phyloP scores from a whole-genome alignment of 768 basidiomycete species.

The Xanthoconium purpureum region DNA sequence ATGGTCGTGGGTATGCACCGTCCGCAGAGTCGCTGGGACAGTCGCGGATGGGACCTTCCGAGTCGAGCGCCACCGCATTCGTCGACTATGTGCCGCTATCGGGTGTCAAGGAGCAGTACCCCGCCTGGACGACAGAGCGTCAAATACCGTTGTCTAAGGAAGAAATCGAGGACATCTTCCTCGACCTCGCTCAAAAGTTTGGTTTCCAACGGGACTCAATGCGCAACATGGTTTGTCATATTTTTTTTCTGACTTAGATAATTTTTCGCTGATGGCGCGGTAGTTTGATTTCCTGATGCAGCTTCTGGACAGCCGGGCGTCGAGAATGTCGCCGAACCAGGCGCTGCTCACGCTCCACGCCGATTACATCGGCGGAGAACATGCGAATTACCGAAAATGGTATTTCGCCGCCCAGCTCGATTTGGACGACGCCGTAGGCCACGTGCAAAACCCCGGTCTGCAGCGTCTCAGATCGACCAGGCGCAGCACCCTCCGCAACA shows the following conservation, averaged over 20 bases:
- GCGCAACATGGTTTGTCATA: slow-evolving; percentile 81
- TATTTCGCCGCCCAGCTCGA: slow-evolving; percentile 99
- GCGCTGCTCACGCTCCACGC: slow-evolving; percentile 94
- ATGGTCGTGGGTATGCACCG: slow-evolving; percentile 62
- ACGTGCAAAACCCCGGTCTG: slow-evolving; percentile 87
- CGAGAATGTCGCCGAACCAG: slow-evolving; percentile 95
- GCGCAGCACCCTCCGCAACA: slow-evolving; percentile 53
- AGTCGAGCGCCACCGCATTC: slow-evolving; percentile 69
- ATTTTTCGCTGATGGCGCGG: not conserved
- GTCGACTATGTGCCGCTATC: slow-evolving; percentile 55
- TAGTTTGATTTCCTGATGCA: slow-evolving; percentile 99
- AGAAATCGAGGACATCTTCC: slow-evolving; percentile 97
- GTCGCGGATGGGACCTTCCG: slow-evolving; percentile 57
- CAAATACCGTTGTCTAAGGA: slow-evolving; percentile 98
- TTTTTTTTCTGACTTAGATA: slow-evolving; percentile 14
- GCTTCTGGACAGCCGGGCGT: slow-evolving; percentile 91
- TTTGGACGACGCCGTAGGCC: slow-evolving; percentile 94
- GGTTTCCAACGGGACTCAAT: slow-evolving; percentile 95
- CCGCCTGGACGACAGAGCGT: slow-evolving; percentile 90
- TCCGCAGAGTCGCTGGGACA: slow-evolving; percentile 75
- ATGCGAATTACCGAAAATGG: slow-evolving; percentile 99
- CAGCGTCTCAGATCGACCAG: slow-evolving; percentile 76
- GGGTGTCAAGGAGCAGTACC: slow-evolving; percentile 78
- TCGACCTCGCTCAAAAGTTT: slow-evolving; percentile 97
- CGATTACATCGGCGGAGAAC: slow-evolving; percentile 97